phyloP scores from a whole-genome alignment of 257 asterid genomes.

The Fraxinus excelsior region DNA sequence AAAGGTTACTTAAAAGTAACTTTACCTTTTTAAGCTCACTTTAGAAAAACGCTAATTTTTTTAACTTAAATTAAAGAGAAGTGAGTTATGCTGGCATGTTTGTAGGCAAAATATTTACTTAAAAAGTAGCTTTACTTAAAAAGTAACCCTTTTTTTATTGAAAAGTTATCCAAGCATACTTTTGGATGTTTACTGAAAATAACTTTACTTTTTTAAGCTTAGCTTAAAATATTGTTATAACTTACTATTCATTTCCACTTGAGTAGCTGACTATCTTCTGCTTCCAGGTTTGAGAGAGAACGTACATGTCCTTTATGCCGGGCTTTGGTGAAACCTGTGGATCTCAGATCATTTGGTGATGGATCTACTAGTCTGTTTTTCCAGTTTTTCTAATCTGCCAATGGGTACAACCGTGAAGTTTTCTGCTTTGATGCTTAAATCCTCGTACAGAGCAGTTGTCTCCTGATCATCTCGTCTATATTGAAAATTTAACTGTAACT shows the following conservation, averaged over 20 bases:
- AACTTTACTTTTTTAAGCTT: no score
- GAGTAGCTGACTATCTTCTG: slow-evolving; percentile 18
- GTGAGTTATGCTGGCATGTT: no score
- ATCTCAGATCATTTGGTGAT: slow-evolving; percentile 70
- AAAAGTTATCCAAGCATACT: no score
- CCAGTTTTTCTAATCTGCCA: slow-evolving; percentile 56
- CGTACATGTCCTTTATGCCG: slow-evolving; percentile 87
- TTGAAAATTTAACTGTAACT: slow-evolving; percentile 33
- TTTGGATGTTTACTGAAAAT: no score
- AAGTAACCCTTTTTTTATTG: no score
- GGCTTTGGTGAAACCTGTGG: slow-evolving; percentile 75
- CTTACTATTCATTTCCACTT: slow-evolving; percentile 6
- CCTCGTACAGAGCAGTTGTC: slow-evolving; percentile 31
- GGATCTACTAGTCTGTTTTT: slow-evolving; percentile 76
- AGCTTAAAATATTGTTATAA: no score
- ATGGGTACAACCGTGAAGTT: slow-evolving; percentile 23
- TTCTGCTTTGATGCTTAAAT: slow-evolving; percentile 35
- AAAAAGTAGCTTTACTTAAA: no score
- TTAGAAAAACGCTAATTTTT: no score
- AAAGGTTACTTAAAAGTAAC: no score
- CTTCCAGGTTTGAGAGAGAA: slow-evolving; percentile 85
- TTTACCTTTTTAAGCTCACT: no score
- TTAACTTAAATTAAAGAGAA: no score
- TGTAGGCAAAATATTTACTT: no score
- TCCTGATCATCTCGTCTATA: slow-evolving; percentile 22